phyloP scores from a whole-genome alignment of 1,284 basidiomycete species.

The Naganishia liquefaciens region DNA sequence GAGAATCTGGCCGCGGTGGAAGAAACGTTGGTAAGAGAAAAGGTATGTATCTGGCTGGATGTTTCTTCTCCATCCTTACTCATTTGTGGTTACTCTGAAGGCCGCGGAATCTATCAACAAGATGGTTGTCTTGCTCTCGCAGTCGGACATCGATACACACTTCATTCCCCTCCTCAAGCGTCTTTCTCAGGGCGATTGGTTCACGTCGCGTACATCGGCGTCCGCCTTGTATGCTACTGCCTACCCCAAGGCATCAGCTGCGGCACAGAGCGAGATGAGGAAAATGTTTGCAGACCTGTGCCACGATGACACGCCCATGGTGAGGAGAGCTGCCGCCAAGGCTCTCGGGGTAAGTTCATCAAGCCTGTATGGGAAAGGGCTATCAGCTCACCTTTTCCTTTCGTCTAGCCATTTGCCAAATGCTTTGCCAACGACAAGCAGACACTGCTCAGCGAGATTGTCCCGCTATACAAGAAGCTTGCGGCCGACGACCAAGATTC shows the following conservation, averaged over 20 bases:
- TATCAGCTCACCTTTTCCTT: constrained; percentile 6
- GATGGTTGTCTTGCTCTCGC: constrained; percentile 75
- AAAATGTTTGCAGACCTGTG: constrained; percentile 81
- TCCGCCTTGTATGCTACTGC: constrained; percentile 93
- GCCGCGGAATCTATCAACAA: constrained; percentile 96
- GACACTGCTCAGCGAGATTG: constrained; percentile 78
- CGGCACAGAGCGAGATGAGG: constrained; percentile 84
- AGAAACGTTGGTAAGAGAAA: constrained; percentile 97
- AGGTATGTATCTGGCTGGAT: constrained; percentile 61
- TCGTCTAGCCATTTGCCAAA: constrained; percentile 75
- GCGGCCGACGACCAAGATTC: constrained; percentile 98
- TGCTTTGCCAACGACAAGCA: constrained; percentile 51
- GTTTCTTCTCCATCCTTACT: not conserved
- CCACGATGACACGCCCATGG: constrained; percentile 98
- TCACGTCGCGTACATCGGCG: constrained; percentile 96
- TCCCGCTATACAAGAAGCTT: constrained; percentile 91
- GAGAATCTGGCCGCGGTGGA: constrained; percentile 97
- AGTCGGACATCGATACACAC: constrained; percentile 81
- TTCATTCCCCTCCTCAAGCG: constrained; percentile 91
- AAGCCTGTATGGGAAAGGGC: not conserved
- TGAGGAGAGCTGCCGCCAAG: constrained; percentile 92
- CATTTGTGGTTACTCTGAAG: constrained; percentile 55
- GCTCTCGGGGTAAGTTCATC: constrained; percentile 80
- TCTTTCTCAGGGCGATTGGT: constrained; percentile 95
- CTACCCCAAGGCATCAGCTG: constrained; percentile 73